These are phyloP conservation scores for Vaccinium macrocarpon DNA, from an alignment of 148 eudicot genomes.

Conservation along the genomic window DNA sequence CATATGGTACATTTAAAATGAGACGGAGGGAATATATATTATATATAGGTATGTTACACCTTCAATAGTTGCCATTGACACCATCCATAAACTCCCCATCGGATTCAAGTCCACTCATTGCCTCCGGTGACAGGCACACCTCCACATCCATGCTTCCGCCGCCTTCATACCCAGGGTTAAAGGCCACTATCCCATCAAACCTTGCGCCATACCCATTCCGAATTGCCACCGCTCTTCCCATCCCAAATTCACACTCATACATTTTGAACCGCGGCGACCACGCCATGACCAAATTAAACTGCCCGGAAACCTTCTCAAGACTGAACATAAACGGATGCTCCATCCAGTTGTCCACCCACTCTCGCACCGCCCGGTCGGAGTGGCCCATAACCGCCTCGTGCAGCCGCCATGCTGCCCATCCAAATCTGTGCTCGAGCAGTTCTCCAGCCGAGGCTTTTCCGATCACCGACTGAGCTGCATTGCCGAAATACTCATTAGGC, in stretches of 20 bases:
- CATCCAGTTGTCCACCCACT: conserved; percentile 16
- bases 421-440: background rate
- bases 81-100: conserved; percentile 14
- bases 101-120: conserved; percentile 22
- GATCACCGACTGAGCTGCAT: conserved; percentile 3
- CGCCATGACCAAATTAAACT: conserved; percentile 15
- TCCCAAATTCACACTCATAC: conserved; percentile 27
- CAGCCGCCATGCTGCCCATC: background rate
- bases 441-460: background rate
- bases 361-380: background rate
- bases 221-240: conserved; percentile 32
- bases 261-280: conserved; percentile 32
- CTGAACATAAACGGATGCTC: conserved; percentile 13
- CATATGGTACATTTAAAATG: no score
- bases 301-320: conserved; percentile 12
- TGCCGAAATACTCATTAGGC: conserved; percentile 24
- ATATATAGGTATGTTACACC: no score
- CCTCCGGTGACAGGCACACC: conserved; percentile 25
- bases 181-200: conserved; percentile 25
- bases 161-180: conserved; percentile 23
- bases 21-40: no score
- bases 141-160: conserved; percentile 30
- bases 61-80: no score
- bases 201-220: conserved; percentile 23
- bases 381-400: conserved; percentile 4